phyloP scores from a whole-genome alignment of 2,329 filamentous ascomycete species.

The Kalaharituber pfeilii region DNA sequence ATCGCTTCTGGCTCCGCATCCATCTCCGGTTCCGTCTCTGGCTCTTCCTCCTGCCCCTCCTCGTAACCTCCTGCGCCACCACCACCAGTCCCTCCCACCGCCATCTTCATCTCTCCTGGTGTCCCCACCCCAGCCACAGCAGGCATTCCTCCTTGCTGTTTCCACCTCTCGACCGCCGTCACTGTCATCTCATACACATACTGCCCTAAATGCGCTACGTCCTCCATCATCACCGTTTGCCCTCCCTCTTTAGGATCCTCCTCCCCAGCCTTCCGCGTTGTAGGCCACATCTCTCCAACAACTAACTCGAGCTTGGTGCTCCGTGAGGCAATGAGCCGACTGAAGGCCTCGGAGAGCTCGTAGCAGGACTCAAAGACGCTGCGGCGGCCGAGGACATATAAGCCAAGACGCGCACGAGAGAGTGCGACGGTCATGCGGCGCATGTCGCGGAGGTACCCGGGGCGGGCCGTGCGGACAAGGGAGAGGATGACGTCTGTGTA shows the following conservation, averaged over 20 bases:
- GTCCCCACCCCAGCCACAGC: neutral
- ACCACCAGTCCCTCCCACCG: neutral
- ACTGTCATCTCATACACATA: constrained; percentile 95
- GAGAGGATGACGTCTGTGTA: constrained; percentile 72
- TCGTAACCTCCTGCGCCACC: too few species aligned
- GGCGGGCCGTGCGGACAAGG: constrained; percentile 68
- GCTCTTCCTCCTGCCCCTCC: too few species aligned
- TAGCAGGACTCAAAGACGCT: constrained; percentile 77
- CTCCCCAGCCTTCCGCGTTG: constrained; percentile 36
- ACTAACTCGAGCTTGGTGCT: constrained; percentile 59
- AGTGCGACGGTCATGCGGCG: constrained; percentile 86
- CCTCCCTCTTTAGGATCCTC: constrained; percentile 27
- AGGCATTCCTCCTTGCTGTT: constrained; percentile 27
- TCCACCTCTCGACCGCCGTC: constrained; percentile 44
- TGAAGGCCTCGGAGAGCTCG: constrained; percentile 75
- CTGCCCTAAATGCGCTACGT: constrained; percentile 83
- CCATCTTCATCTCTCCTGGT: neutral
- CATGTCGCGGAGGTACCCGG: constrained; percentile 85
- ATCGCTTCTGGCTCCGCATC: too few species aligned
- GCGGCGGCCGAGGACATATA: constrained; percentile 80
- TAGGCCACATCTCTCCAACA: constrained; percentile 72
- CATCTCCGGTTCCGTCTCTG: too few species aligned
- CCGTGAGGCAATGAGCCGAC: constrained; percentile 45
- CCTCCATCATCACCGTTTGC: constrained; percentile 53
- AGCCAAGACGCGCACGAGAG: constrained; percentile 73